Percentiles rank a stretch among this genome's conserved stretches.
These are phyloP conservation scores for Setaria italica DNA, from an alignment of 202 grass and related monocot species.

Conservation along the genomic window DNA sequence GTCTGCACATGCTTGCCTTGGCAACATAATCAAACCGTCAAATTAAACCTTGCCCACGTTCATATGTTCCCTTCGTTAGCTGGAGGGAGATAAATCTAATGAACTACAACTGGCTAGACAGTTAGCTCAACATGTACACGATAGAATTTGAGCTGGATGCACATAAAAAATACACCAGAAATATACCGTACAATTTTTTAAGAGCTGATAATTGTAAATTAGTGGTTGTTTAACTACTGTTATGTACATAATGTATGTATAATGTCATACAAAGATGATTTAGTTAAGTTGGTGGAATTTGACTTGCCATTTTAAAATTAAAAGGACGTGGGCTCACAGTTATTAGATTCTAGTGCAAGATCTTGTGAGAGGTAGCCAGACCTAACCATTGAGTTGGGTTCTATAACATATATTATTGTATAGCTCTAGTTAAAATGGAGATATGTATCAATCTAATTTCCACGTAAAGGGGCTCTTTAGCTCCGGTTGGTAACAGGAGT, in stretches of 20 bases:
- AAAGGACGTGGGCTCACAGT: not conserved
- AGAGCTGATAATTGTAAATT: not conserved
- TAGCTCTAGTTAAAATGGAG: not conserved
- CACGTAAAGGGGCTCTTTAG: too few species aligned
- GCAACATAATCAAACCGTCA: conserved; percentile 10
- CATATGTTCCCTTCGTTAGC: not conserved
- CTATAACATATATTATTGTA: not conserved
- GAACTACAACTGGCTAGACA: not conserved
- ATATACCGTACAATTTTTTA: not conserved
- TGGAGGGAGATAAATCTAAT: conserved; percentile 6
- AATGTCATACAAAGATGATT: not conserved
- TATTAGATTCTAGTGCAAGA: not conserved
- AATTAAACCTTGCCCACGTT: conserved; percentile 24
- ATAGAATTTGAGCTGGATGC: not conserved
- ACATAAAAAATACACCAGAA: not conserved
- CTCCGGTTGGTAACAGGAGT: too few species aligned
- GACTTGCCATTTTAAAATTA: not conserved
- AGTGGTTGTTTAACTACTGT: not conserved
- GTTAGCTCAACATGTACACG: not conserved
- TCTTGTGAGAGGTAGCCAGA: not conserved
- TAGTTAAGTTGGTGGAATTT: not conserved
- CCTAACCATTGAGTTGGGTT: not conserved
- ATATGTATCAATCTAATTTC: too few species aligned
- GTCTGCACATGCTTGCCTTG: conserved; percentile 1
- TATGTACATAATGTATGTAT: not conserved